Percentiles rank a stretch among this genome's conserved stretches.
Evolutionary conservation across 768 basidiomycete species (phyloP).

Genomic region (Guyanaporus albipodus): DNA sequence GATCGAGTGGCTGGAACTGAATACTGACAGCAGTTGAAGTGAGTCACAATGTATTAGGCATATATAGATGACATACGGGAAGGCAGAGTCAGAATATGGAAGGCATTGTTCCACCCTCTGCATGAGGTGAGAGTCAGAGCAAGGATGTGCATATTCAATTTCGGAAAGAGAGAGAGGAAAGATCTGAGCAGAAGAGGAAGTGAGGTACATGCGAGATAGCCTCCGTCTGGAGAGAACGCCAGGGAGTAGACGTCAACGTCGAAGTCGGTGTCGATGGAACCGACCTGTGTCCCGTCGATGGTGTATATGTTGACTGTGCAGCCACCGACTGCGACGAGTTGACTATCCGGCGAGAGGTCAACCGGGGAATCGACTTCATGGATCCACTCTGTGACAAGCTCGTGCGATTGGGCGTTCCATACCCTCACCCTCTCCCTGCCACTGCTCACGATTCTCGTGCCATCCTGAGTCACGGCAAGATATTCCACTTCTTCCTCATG

Average conservation of each 20-base stretch:
- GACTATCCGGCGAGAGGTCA: background rate
- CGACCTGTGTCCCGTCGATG: background rate
- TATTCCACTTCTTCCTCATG: rapidly evolving
- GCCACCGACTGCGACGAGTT: background rate
- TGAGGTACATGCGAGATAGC: constrained; percentile 2
- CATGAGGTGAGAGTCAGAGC: too few species aligned
- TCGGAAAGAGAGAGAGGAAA: too few species aligned
- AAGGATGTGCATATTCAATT: too few species aligned
- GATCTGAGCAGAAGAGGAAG: too few species aligned
- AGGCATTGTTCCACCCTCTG: too few species aligned
- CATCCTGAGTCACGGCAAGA: background rate
- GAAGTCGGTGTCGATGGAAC: background rate
- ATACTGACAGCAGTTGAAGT: too few species aligned
- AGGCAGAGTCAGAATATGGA: too few species aligned
- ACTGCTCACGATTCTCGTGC: constrained; percentile 1
- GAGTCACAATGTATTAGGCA: too few species aligned
- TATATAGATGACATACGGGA: too few species aligned
- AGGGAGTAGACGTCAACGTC: background rate
- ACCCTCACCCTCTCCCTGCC: background rate
- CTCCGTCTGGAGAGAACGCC: background rate
- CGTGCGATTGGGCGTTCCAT: constrained; percentile 3
- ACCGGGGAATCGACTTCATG: rapidly evolving
- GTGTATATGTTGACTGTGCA: background rate
- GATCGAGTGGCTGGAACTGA: too few species aligned
- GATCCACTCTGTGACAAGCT: background rate